Conservation (phyloP, 1,284 basidiomycete genomes). For the Ceratobasidium theobromae region DNA sequence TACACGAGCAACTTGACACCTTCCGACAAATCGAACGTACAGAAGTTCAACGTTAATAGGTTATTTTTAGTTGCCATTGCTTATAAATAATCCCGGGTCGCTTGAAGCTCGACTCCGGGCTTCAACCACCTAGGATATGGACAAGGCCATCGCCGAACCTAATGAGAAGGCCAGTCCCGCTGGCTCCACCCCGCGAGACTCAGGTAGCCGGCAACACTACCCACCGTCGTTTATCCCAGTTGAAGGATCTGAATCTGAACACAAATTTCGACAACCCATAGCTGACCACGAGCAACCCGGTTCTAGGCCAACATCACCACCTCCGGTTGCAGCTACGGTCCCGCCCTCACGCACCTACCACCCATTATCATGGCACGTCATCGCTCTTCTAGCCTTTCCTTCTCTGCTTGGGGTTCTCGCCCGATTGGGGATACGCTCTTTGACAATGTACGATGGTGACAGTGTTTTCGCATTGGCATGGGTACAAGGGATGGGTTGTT, state of each 20-base stretch:
- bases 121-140: neutral
- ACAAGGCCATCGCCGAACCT: neutral
- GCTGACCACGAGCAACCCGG: constrained; percentile 5
- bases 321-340: constrained; percentile 13
- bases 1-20: too few relatives aligned
- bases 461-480: constrained; percentile 85
- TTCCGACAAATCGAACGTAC: too few relatives aligned
- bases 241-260: neutral
- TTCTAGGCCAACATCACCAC: neutral
- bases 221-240: constrained; percentile 2
- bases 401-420: constrained; percentile 79
- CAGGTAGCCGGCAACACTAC: neutral
- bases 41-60: too few relatives aligned
- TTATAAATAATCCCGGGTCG: too few relatives aligned
- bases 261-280: neutral
- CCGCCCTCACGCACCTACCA: constrained; percentile 41
- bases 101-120: too few relatives aligned
- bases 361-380: constrained; percentile 63
- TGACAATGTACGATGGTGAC: constrained; percentile 70
- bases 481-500: constrained; percentile 85
- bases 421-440: constrained; percentile 69
- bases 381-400: constrained; percentile 71
- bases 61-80: too few relatives aligned
- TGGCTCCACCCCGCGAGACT: neutral
- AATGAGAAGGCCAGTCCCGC: neutral